Conservation (phyloP, 2,329 filamentous ascomycete genomes). For the Fonsecaea pedrosoi region DNA sequence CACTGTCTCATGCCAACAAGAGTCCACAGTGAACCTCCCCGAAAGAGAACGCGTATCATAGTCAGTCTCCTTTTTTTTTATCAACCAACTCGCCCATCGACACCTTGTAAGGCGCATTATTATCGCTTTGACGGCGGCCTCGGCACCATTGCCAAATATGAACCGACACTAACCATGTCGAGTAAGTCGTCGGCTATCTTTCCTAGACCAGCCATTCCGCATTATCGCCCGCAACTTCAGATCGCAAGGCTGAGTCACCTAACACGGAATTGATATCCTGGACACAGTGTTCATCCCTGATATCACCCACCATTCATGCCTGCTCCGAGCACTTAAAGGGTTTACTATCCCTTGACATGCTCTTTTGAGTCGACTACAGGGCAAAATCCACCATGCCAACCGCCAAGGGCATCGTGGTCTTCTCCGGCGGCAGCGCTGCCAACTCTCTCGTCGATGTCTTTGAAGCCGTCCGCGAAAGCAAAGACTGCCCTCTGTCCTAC, state of each 20-base stretch:
- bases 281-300: neutral
- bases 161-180: neutral
- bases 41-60: too few relatives aligned
- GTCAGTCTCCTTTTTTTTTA: neutral
- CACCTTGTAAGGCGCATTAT: neutral
- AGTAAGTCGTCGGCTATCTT: neutral
- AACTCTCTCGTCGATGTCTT: slow-evolving; percentile 95
- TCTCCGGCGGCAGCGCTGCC: slow-evolving; percentile 91
- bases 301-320: neutral
- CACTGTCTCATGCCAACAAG: too few relatives aligned
- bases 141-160: neutral
- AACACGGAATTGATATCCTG: neutral
- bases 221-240: neutral
- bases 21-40: too few relatives aligned
- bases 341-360: neutral
- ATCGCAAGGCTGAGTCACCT: slow-evolving; percentile 6
- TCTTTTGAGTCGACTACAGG: neutral
- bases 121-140: too few relatives aligned
- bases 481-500: slow-evolving; percentile 74
- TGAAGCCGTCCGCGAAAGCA: slow-evolving; percentile 67
- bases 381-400: slow-evolving; percentile 20
- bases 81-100: neutral
- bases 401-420: slow-evolving; percentile 73
- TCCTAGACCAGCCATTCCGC: neutral
- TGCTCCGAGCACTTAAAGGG: neutral